Evolutionary conservation across 208 protist genomes (phyloP).

Genomic region (Naegleria lovaniensis): DNA sequence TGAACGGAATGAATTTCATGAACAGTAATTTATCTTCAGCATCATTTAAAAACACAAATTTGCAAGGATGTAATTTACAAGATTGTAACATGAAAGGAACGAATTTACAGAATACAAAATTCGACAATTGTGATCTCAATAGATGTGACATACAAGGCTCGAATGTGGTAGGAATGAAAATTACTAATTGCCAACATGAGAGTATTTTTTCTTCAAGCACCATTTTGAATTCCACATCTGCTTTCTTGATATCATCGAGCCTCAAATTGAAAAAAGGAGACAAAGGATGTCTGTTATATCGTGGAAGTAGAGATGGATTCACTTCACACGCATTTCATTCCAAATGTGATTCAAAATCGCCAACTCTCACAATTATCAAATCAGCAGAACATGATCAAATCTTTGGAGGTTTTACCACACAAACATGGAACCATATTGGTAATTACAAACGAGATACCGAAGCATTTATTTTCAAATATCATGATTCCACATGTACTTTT

Average conservation of each 20-base stretch:
- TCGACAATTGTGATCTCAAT: not conserved
- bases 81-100: not conserved
- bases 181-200: not conserved
- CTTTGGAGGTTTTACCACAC: slow-evolving; percentile 27
- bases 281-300: not conserved
- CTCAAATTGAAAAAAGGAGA: too few species aligned
- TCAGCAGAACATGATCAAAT: not conserved
- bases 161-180: not conserved
- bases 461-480: too few species aligned
- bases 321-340: not conserved
- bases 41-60: not conserved
- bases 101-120: not conserved
- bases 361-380: slow-evolving; percentile 24
- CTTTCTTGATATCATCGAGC: too few species aligned
- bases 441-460: too few species aligned
- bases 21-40: not conserved
- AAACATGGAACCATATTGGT: not conserved
- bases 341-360: not conserved
- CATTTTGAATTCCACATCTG: not conserved
- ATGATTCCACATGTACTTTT: too few species aligned
- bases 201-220: not conserved
- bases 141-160: not conserved
- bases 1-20: not conserved
- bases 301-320: slow-evolving; percentile 26
- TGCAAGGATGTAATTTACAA: not conserved